phyloP scores from a whole-genome alignment of 208 protist genomes.

The Acanthamoeba healyi region DNA sequence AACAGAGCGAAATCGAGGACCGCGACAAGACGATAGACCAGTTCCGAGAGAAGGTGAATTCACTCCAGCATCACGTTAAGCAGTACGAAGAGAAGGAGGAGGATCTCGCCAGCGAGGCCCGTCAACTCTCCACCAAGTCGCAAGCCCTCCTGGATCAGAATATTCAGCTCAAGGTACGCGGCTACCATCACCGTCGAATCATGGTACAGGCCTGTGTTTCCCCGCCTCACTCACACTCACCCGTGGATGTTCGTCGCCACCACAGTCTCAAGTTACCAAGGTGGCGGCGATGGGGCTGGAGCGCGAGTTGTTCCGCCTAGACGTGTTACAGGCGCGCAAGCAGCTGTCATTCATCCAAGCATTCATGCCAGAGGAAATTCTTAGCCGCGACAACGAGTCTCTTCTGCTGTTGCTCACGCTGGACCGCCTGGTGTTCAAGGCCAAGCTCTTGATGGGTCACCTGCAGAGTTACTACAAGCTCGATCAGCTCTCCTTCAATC shows the following conservation, averaged over 20 bases:
- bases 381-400: conserved; percentile 63
- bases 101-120: conserved; percentile 61
- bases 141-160: conserved; percentile 74
- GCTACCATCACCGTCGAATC: too few relatives aligned
- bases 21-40: conserved; percentile 73
- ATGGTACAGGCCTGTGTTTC: too few relatives aligned
- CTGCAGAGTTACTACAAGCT: conserved; percentile 72
- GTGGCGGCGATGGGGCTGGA: conserved; percentile 40
- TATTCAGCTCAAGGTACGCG: conserved; percentile 73
- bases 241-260: not conserved
- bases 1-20: conserved; percentile 72
- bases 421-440: conserved; percentile 55
- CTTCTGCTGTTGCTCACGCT: conserved; percentile 40
- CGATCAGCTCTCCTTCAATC: conserved; percentile 74
- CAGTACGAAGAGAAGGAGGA: conserved; percentile 71
- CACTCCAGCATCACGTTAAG: conserved; percentile 55
- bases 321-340: conserved; percentile 66
- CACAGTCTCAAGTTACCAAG: conserved; percentile 58
- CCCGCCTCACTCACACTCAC: too few relatives aligned
- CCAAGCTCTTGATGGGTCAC: conserved; percentile 45
- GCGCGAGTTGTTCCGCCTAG: conserved; percentile 46
- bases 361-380: conserved; percentile 66
- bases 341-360: conserved; percentile 69
- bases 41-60: conserved; percentile 75
- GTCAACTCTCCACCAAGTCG: conserved; percentile 67